phyloP scores from a whole-genome alignment of 2,329 filamentous ascomycete species.

The Aspergillus tamarii region DNA sequence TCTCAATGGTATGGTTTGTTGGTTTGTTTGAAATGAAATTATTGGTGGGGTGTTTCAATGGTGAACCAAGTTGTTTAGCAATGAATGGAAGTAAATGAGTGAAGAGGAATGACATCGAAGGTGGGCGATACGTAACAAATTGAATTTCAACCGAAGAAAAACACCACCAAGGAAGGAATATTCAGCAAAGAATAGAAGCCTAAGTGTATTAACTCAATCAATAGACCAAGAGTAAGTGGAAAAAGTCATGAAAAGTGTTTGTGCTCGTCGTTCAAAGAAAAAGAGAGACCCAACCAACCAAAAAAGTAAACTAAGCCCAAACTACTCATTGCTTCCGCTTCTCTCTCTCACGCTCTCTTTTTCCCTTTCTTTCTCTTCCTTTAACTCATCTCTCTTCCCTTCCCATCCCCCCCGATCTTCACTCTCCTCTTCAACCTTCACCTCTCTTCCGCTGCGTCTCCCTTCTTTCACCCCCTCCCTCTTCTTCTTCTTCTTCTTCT shows the following conservation, averaged over 20 bases:
- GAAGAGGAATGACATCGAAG: neutral
- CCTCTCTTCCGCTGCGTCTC: constrained; percentile 16
- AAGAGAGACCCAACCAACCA: neutral
- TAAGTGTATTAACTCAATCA: neutral
- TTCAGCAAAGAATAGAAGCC: too few species aligned
- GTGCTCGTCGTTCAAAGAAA: neutral
- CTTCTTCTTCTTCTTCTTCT: constrained; percentile 15
- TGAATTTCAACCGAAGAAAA: neutral
- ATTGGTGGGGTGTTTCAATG: too few species aligned
- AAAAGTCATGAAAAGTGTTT: neutral
- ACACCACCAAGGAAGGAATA: neutral
- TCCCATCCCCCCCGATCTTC: constrained; percentile 24
- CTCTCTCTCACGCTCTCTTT: constrained; percentile 18
- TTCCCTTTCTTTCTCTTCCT: constrained; percentile 14
- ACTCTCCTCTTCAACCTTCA: constrained; percentile 25
- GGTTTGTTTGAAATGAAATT: neutral
- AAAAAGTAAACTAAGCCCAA: constrained; percentile 4
- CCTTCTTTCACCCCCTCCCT: constrained; percentile 21
- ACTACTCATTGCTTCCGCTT: constrained; percentile 2
- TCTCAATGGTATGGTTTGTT: neutral
- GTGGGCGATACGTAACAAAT: neutral
- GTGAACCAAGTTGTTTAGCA: neutral
- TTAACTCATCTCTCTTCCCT: constrained; percentile 15
- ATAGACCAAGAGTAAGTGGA: neutral
- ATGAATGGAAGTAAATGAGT: neutral